phyloP scores from a whole-genome alignment of 2,329 filamentous ascomycete species.

The Fusarium udum region DNA sequence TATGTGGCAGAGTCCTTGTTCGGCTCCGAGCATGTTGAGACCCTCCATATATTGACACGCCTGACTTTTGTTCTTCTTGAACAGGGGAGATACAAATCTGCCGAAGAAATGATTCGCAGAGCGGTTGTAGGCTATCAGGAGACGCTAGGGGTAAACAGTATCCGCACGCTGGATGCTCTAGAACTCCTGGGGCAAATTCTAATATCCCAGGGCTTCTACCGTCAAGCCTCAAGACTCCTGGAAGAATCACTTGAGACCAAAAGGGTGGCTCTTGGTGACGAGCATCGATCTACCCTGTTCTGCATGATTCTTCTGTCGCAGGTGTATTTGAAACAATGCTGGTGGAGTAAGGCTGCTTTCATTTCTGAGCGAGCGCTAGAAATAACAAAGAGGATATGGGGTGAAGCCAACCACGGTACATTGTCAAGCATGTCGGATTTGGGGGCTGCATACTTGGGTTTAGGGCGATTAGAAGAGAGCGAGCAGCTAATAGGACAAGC shows the following conservation, averaged over 20 bases:
- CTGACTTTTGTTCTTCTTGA: rapidly evolving
- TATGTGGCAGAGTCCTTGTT: not conserved
- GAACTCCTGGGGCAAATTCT: rapidly evolving
- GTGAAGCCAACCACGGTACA: rapidly evolving
- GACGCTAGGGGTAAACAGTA: rapidly evolving
- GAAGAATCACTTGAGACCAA: not conserved
- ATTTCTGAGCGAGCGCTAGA: rapidly evolving
- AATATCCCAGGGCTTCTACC: rapidly evolving
- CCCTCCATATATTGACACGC: rapidly evolving
- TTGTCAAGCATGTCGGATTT: rapidly evolving
- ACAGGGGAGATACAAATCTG: not conserved
- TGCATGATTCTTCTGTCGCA: rapidly evolving
- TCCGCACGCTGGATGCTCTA: not conserved
- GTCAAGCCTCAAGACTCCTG: not conserved
- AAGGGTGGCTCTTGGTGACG: rapidly evolving
- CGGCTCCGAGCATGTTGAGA: not conserved
- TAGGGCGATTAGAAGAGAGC: not conserved
- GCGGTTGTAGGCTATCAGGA: rapidly evolving
- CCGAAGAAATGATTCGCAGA: not conserved
- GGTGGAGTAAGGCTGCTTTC: rapidly evolving
- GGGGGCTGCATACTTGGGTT: rapidly evolving
- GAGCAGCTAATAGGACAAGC: rapidly evolving
- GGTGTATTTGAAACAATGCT: rapidly evolving
- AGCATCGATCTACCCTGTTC: rapidly evolving
- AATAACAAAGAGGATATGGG: rapidly evolving